A percentile compares a stretch with the other conserved stretches of the same genome.
These are phyloP conservation scores for Penicillium odoratum DNA, from an alignment of 495 filamentous ascomycete genomes.

Conservation along the genomic window DNA sequence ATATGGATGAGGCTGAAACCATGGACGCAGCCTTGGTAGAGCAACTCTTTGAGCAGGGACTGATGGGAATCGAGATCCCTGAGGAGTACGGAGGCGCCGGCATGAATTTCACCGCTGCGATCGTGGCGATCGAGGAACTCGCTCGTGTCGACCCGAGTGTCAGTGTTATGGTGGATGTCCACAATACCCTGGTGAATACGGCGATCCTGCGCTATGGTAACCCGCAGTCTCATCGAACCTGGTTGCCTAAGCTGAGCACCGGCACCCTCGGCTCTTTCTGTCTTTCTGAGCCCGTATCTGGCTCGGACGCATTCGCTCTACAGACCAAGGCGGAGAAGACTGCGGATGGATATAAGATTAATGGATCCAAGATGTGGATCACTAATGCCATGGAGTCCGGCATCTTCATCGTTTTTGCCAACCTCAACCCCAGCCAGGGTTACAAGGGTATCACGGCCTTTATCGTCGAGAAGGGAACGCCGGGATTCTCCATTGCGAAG, in stretches of 20 bases:
- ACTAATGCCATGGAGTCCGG: slow-evolving; percentile 92
- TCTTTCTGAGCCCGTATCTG: slow-evolving; percentile 89
- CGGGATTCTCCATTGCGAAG: slow-evolving; percentile 94
- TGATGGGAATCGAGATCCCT: slow-evolving; percentile 97
- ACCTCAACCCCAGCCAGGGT: slow-evolving; percentile 80
- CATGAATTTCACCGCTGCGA: slow-evolving; percentile 97
- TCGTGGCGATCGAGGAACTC: slow-evolving; percentile 95
- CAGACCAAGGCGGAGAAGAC: slow-evolving; percentile 80
- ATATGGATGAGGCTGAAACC: slow-evolving; percentile 94
- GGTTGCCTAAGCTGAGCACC: slow-evolving; percentile 84
- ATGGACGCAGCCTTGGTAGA: slow-evolving; percentile 91
- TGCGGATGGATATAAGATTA: slow-evolving; percentile 79
- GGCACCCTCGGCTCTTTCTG: slow-evolving; percentile 94
- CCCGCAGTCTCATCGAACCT: slow-evolving; percentile 72
- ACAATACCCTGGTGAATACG: slow-evolving; percentile 98
- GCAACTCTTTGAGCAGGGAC: slow-evolving; percentile 92
- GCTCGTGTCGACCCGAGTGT: slow-evolving; percentile 94
- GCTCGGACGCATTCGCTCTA: slow-evolving; percentile 94
- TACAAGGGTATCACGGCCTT: slow-evolving; percentile 98
- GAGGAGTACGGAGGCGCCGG: slow-evolving; percentile 95
- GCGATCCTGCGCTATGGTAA: slow-evolving; percentile 84
- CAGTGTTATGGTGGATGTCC: slow-evolving; percentile 89
- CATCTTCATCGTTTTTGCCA: slow-evolving; percentile 98
- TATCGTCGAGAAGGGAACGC: slow-evolving; percentile 84
- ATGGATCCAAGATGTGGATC: slow-evolving; percentile 99